phyloP scores from a whole-genome alignment of 345 rosid genomes.

The Limnanthes douglasii region DNA sequence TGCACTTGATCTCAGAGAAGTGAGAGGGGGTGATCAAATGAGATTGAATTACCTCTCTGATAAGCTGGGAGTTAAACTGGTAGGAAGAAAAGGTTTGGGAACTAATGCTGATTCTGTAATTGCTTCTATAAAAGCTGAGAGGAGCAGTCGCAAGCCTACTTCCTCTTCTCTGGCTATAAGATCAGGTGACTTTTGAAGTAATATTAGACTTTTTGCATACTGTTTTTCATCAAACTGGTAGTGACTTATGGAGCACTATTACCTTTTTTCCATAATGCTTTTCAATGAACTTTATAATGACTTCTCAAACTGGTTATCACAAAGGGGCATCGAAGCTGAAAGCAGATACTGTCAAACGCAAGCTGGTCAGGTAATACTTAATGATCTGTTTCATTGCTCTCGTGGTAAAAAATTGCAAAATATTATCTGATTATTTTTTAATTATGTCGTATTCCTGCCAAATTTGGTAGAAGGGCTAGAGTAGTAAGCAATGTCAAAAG shows the following conservation, averaged over 20 bases:
- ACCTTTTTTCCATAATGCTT: background rate
- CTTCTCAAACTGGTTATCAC: slow-evolving; percentile 5
- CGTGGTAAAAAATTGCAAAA: background rate
- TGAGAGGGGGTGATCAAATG: slow-evolving; percentile 94
- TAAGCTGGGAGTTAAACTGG: slow-evolving; percentile 72
- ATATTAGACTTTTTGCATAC: background rate
- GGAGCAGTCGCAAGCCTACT: slow-evolving; percentile 50
- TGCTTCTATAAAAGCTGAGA: slow-evolving; percentile 84
- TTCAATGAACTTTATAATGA: slow-evolving; percentile 5
- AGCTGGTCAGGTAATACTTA: slow-evolving; percentile 40
- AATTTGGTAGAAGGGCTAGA: slow-evolving; percentile 1
- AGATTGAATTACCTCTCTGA: slow-evolving; percentile 69
- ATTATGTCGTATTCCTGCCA: background rate
- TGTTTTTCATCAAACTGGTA: background rate
- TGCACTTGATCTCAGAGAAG: slow-evolving; percentile 85
- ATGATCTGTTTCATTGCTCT: background rate
- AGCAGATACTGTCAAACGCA: slow-evolving; percentile 50
- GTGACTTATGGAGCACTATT: background rate
- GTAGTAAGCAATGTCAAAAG: slow-evolving; percentile 36
- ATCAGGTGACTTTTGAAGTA: slow-evolving; percentile 25
- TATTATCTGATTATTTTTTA: background rate
- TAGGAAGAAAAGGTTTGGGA: slow-evolving; percentile 92
- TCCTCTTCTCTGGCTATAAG: slow-evolving; percentile 32
- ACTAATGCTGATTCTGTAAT: slow-evolving; percentile 70
- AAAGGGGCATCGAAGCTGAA: slow-evolving; percentile 47